Evolutionary conservation across 2,329 filamentous ascomycete species (phyloP).

Genomic region (Colletotrichum neosansevieriae): DNA sequence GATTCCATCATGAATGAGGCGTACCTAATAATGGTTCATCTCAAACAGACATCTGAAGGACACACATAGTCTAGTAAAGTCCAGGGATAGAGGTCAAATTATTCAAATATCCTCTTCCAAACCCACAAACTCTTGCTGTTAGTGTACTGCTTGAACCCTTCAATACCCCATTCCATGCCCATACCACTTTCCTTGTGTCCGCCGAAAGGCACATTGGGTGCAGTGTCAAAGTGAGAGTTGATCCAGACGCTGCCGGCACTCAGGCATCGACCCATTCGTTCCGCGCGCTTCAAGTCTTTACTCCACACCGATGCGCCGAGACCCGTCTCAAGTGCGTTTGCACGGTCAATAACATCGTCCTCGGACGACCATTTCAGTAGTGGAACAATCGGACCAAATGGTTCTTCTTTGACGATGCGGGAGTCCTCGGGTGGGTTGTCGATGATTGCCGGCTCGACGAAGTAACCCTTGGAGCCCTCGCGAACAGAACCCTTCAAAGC

Average conservation of each 20-base stretch:
- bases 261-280: conserved; percentile 64
- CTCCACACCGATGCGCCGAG: conserved; percentile 70
- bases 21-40: neutral
- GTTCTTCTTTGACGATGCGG: conserved; percentile 67
- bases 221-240: conserved; percentile 61
- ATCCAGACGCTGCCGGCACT: conserved; percentile 72
- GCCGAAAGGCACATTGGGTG: conserved; percentile 56
- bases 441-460: conserved; percentile 68
- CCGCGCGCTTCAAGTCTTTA: conserved; percentile 62
- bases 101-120: conserved; percentile 45
- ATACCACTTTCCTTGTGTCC: conserved; percentile 65
- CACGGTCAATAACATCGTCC: conserved; percentile 67
- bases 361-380: conserved; percentile 72
- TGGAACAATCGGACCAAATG: conserved; percentile 69
- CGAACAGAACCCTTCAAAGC: conserved; percentile 24
- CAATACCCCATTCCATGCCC: conserved; percentile 60
- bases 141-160: conserved; percentile 51
- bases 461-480: conserved; percentile 59
- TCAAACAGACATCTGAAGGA: neutral
- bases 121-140: conserved; percentile 47
- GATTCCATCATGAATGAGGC: neutral
- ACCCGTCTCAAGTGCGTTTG: conserved; percentile 64
- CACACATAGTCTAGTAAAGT: too few species aligned
- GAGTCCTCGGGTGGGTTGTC: conserved; percentile 69
- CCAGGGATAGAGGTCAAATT: neutral